These are phyloP conservation scores for Colletotrichum acutatum DNA, from an alignment of 2,329 filamentous ascomycete genomes.

Conservation along the genomic window DNA sequence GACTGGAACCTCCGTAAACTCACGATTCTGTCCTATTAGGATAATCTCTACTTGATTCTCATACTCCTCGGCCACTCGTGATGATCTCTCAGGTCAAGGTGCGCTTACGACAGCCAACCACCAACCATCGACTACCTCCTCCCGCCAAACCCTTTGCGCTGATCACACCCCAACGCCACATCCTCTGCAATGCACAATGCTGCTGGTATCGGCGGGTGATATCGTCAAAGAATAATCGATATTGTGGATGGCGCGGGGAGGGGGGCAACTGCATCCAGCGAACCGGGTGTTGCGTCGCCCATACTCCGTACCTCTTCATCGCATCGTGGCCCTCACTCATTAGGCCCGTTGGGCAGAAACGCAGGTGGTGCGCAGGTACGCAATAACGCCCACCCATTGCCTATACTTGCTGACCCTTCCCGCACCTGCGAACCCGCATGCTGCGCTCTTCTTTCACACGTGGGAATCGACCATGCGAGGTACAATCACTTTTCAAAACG, in stretches of 20 bases:
- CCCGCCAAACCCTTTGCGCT: background rate
- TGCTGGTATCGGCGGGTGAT: background rate
- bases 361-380: background rate
- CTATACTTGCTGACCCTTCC: background rate
- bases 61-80: background rate
- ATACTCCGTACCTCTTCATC: background rate
- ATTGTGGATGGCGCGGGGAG: background rate
- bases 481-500: background rate
- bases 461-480: background rate
- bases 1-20: background rate
- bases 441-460: background rate
- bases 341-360: conserved; percentile 6
- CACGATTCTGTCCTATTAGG: background rate
- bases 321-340: background rate
- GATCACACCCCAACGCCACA: background rate
- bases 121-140: background rate
- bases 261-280: background rate
- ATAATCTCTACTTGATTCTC: background rate
- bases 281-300: background rate
- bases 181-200: background rate
- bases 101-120: background rate
- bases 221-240: background rate
- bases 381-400: background rate
- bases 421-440: background rate
- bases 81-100: background rate